A percentile compares a stretch with the other conserved stretches of the same genome.
These are phyloP conservation scores for Elongisporangium anandrum DNA, from an alignment of 352 stramenopile species.

Conservation along the genomic window DNA sequence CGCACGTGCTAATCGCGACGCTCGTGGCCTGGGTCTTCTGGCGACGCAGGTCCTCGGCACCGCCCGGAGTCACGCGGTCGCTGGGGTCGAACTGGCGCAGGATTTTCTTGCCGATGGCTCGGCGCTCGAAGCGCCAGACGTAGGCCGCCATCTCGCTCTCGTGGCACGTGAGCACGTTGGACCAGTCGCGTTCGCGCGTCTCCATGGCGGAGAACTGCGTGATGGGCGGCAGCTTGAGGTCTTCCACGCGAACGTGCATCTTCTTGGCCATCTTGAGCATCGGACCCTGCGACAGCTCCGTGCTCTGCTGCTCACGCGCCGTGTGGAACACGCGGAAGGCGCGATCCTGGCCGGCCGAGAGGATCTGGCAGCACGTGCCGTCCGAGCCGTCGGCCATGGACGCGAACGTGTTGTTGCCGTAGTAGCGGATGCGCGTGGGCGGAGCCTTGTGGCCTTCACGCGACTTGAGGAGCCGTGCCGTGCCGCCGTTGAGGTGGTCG, in stretches of 20 bases:
- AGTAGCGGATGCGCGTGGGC: conserved; percentile 87
- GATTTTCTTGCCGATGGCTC: conserved; percentile 91
- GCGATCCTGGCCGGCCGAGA: conserved; percentile 87
- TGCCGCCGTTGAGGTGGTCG: conserved; percentile 77
- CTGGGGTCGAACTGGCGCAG: conserved; percentile 86
- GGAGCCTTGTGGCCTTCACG: conserved; percentile 83
- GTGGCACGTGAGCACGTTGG: conserved; percentile 95
- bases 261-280: conserved; percentile 90
- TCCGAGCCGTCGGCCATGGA: conserved; percentile 81
- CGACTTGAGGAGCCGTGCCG: conserved; percentile 86
- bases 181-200: conserved; percentile 86
- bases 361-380: conserved; percentile 85
- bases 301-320: conserved; percentile 84
- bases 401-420: conserved; percentile 86
- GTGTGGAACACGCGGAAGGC: conserved; percentile 92
- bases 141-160: conserved; percentile 91
- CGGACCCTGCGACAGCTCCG: conserved; percentile 87
- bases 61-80: conserved; percentile 52
- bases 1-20: conserved; percentile 85
- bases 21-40: conserved; percentile 65
- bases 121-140: conserved; percentile 91
- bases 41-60: conserved; percentile 53
- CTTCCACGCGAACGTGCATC: conserved; percentile 77
- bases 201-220: conserved; percentile 90
- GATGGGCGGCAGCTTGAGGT: conserved; percentile 91